These are phyloP conservation scores for Nigrospora sphaerica DNA, from an alignment of 2,329 filamentous ascomycete genomes.

Conservation along the genomic window DNA sequence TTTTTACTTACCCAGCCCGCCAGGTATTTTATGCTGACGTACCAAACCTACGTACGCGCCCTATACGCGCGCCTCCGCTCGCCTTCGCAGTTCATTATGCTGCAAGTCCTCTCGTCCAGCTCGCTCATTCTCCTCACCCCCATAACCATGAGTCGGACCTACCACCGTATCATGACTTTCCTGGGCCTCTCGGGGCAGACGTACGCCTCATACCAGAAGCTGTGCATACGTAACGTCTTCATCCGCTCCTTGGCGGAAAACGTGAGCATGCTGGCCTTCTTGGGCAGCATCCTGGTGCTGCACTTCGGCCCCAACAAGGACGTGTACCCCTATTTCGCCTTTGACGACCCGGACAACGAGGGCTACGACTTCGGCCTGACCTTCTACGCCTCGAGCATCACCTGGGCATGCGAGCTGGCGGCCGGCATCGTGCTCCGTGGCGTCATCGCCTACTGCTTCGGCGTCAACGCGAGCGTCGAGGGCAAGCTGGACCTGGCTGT, in stretches of 20 bases:
- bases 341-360: conserved; percentile 39
- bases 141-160: conserved; percentile 52
- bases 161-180: conserved; percentile 47
- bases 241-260: conserved; percentile 62
- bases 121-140: conserved; percentile 57
- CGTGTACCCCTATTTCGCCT: conserved; percentile 64
- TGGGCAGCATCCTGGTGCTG: conserved; percentile 57
- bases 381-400: conserved; percentile 55
- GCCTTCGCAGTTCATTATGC: conserved; percentile 56
- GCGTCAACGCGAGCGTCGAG: conserved; percentile 56
- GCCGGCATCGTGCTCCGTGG: conserved; percentile 53
- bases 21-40: conserved; percentile 61
- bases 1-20: conserved; percentile 2
- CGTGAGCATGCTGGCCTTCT: conserved; percentile 60
- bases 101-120: conserved; percentile 57
- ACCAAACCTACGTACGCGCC: conserved; percentile 64
- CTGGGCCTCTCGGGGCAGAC: conserved; percentile 51
- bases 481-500: conserved; percentile 57
- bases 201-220: conserved; percentile 58
- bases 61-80: conserved; percentile 61
- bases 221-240: conserved; percentile 59
- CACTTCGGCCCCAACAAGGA: conserved; percentile 62
- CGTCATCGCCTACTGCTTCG: conserved; percentile 51
- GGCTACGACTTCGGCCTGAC: conserved; percentile 57
- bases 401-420: conserved; percentile 60